Conservation (phyloP, 805 yeast genomes). For the Candida nitratophila region DNA sequence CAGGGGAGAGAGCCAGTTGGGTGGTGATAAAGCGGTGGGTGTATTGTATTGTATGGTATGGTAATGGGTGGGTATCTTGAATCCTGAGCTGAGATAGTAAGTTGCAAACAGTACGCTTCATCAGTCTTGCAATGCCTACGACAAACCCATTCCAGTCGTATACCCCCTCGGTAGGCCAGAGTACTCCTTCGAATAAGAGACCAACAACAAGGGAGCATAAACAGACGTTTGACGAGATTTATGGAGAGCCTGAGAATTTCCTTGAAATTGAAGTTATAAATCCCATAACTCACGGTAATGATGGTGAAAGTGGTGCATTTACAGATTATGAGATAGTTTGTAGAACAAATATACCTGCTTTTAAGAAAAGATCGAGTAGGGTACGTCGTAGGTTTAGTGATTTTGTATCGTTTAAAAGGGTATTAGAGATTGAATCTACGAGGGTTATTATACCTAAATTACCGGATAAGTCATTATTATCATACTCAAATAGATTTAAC, state of each 20-base stretch:
- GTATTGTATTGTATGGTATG: too few species aligned
- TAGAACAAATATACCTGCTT: slow-evolving; percentile 86
- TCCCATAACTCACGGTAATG: slow-evolving; percentile 67
- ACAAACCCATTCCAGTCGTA: slow-evolving; percentile 27
- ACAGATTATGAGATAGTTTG: slow-evolving; percentile 92
- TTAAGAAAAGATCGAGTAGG: slow-evolving; percentile 51
- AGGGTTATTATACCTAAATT: slow-evolving; percentile 78
- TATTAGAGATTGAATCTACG: slow-evolving; percentile 68
- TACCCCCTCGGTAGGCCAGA: slow-evolving; percentile 6
- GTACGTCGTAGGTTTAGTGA: slow-evolving; percentile 89
- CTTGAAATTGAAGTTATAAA: slow-evolving; percentile 83
- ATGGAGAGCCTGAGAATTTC: slow-evolving; percentile 92
- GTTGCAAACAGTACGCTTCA: too few species aligned
- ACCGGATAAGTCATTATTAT: slow-evolving; percentile 72
- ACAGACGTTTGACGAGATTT: slow-evolving; percentile 73
- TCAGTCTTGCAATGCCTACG: slow-evolving; percentile 11
- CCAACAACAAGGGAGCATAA: slow-evolving; percentile 22
- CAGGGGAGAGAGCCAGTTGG: neutral
- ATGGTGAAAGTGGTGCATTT: slow-evolving; percentile 50
- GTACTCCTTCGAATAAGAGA: neutral
- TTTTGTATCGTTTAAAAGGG: slow-evolving; percentile 72
- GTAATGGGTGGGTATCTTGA: too few species aligned
- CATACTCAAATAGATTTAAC: slow-evolving; percentile 61
- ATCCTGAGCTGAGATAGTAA: too few species aligned
- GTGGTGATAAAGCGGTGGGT: too few species aligned